Evolutionary conservation across 768 basidiomycete species (phyloP).

Genomic region (Leccinum subgranulosum): DNA sequence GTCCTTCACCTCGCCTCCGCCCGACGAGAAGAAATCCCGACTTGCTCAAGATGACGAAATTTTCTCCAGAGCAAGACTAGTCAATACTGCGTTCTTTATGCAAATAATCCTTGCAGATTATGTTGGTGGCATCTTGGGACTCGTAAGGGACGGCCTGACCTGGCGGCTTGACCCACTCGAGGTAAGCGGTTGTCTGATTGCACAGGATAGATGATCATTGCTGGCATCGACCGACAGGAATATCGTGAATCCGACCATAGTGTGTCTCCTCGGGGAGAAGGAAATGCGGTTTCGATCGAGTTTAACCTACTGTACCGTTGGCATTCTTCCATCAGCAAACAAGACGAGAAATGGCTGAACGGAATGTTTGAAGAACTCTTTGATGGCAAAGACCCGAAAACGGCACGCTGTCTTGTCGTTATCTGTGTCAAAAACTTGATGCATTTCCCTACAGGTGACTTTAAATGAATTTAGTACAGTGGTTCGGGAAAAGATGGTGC

Average conservation of each 20-base stretch:
- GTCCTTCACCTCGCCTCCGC: slow-evolving; percentile 34
- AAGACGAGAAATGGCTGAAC: slow-evolving; percentile 57
- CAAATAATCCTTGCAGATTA: slow-evolving; percentile 70
- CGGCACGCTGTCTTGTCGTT: slow-evolving; percentile 26
- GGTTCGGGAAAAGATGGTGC: slow-evolving; percentile 9
- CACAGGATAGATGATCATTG: not conserved
- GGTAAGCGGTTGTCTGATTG: slow-evolving; percentile 31
- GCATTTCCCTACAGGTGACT: slow-evolving; percentile 15
- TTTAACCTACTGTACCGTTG: slow-evolving; percentile 63
- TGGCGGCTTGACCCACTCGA: slow-evolving; percentile 73
- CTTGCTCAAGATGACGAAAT: slow-evolving; percentile 70
- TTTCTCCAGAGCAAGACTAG: slow-evolving; percentile 67
- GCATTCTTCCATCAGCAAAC: slow-evolving; percentile 59
- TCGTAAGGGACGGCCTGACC: slow-evolving; percentile 54
- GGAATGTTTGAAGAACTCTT: slow-evolving; percentile 43
- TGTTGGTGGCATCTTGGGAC: slow-evolving; percentile 71
- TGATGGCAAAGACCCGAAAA: slow-evolving; percentile 36
- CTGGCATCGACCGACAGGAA: slow-evolving; percentile 31
- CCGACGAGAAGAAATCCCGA: slow-evolving; percentile 17
- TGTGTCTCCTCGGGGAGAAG: slow-evolving; percentile 61
- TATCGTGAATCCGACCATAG: slow-evolving; percentile 51
- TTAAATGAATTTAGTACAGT: slow-evolving; percentile 17
- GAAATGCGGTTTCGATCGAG: slow-evolving; percentile 74
- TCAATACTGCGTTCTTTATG: slow-evolving; percentile 73
- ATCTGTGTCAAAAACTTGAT: not conserved